Evolutionary conservation across 2,329 filamentous ascomycete species (phyloP).

Genomic region (Penicillium olsonii): DNA sequence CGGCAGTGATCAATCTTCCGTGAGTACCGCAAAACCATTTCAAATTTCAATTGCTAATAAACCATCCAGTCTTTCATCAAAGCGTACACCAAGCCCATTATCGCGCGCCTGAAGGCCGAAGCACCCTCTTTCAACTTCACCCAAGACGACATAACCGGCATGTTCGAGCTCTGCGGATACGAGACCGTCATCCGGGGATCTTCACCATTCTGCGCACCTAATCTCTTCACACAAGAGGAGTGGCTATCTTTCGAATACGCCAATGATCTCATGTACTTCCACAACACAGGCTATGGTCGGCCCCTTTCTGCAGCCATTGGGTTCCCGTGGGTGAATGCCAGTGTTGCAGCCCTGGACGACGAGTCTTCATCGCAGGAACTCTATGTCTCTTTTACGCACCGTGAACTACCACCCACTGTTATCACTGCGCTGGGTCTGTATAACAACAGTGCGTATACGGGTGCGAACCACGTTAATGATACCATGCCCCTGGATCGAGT

Average conservation of each 20-base stretch:
- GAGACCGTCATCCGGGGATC: slow-evolving; percentile 64
- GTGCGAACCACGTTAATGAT: slow-evolving; percentile 57
- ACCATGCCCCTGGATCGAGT: slow-evolving; percentile 66
- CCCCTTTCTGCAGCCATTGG: slow-evolving; percentile 60
- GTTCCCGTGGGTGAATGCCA: slow-evolving; percentile 67
- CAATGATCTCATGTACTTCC: slow-evolving; percentile 65
- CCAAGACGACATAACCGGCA: slow-evolving; percentile 61
- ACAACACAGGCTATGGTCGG: slow-evolving; percentile 67
- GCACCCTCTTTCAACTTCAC: slow-evolving; percentile 65
- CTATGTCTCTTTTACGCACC: slow-evolving; percentile 69
- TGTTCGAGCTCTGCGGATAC: slow-evolving; percentile 68
- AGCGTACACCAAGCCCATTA: slow-evolving; percentile 61
- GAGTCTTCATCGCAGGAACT: slow-evolving; percentile 55
- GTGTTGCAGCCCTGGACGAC: slow-evolving; percentile 53
- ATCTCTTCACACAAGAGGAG: slow-evolving; percentile 61
- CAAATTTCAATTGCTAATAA: slow-evolving; percentile 29
- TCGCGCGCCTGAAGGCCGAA: slow-evolving; percentile 56
- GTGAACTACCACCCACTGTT: slow-evolving; percentile 67
- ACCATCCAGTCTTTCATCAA: slow-evolving; percentile 15
- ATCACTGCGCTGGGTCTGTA: slow-evolving; percentile 68
- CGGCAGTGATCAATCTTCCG: slow-evolving; percentile 57
- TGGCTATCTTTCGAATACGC: slow-evolving; percentile 69
- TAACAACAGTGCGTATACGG: slow-evolving; percentile 64
- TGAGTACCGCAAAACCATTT: slow-evolving; percentile 51
- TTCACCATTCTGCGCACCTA: slow-evolving; percentile 62